A percentile compares a stretch with the other conserved stretches of the same genome.
Conservation (phyloP, 2,329 filamentous ascomycete genomes). For the Colletotrichum simmondsii region DNA sequence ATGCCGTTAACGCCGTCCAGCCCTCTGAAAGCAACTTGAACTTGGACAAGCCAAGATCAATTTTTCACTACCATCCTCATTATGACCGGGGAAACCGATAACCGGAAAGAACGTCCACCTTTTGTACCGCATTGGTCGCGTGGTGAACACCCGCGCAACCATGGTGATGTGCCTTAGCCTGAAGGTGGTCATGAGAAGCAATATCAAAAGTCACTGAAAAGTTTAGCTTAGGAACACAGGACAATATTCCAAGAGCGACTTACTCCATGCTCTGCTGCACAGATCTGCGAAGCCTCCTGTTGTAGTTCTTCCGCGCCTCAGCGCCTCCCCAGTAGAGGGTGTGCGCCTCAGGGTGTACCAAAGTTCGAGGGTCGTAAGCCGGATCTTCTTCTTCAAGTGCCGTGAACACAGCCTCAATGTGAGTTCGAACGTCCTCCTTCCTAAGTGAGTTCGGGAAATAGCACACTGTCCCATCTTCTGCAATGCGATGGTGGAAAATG, state of each 20-base stretch:
- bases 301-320: slow-evolving; percentile 87
- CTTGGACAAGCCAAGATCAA: neutral
- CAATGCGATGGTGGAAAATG: slow-evolving; percentile 90
- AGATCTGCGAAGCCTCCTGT: slow-evolving; percentile 80
- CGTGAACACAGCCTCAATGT: slow-evolving; percentile 85
- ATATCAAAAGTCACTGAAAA: slow-evolving; percentile 23
- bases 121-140: neutral
- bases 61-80: neutral
- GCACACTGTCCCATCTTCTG: slow-evolving; percentile 82
- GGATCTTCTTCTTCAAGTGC: slow-evolving; percentile 89
- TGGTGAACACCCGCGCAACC: neutral
- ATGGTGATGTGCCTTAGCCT: neutral
- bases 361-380: slow-evolving; percentile 88
- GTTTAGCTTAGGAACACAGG: neutral
- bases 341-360: slow-evolving; percentile 87
- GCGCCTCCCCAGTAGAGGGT: slow-evolving; percentile 86
- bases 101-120: neutral
- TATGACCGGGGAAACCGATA: neutral
- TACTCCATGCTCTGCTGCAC: slow-evolving; percentile 77
- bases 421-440: slow-evolving; percentile 80
- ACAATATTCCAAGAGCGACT: slow-evolving; percentile 37
- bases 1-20: slow-evolving; percentile 29
- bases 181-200: neutral
- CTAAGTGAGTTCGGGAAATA: slow-evolving; percentile 74
- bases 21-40: slow-evolving; percentile 22